Evolutionary conservation across 108 stramenopile species (phyloP).

Genomic region (Parietichytrium sp.): DNA sequence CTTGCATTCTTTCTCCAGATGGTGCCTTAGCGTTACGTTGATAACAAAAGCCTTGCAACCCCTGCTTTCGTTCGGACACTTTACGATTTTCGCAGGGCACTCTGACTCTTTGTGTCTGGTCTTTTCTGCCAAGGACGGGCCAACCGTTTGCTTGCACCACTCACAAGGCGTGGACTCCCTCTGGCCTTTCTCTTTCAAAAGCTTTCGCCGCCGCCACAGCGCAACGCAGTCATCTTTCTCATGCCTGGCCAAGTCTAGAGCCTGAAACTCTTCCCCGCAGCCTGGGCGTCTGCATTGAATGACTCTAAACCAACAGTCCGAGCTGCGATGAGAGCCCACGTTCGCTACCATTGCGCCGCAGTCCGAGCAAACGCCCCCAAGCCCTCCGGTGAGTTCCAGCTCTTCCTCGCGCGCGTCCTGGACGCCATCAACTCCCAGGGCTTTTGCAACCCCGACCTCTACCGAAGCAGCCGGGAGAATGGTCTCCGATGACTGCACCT

Average conservation of each 20-base stretch:
- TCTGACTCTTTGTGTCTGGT: not conserved
- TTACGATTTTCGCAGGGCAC: not conserved
- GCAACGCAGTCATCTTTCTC: not conserved
- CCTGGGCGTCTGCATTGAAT: not conserved
- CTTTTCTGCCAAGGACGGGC: not conserved
- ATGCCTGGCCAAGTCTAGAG: not conserved
- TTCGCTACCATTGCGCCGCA: not conserved
- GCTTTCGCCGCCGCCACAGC: not conserved
- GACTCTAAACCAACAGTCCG: not conserved
- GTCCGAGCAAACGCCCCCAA: not conserved
- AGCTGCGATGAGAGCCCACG: not conserved
- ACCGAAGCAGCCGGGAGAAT: too few relatives aligned
- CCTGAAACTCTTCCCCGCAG: not conserved
- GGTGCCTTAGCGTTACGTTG: not conserved
- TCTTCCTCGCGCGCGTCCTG: too few relatives aligned
- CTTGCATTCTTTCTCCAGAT: not conserved
- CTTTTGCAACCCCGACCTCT: too few relatives aligned
- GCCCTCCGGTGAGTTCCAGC: too few relatives aligned
- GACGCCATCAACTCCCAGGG: too few relatives aligned
- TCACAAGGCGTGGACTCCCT: not conserved
- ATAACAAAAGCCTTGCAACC: not conserved
- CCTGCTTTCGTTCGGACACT: conserved; percentile 3
- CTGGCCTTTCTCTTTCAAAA: not conserved
- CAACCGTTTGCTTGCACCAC: not conserved
- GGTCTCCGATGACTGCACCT: too few relatives aligned